Conservation (phyloP, 1,284 basidiomycete genomes). For the Apiotrichum akiyoshidainum region DNA sequence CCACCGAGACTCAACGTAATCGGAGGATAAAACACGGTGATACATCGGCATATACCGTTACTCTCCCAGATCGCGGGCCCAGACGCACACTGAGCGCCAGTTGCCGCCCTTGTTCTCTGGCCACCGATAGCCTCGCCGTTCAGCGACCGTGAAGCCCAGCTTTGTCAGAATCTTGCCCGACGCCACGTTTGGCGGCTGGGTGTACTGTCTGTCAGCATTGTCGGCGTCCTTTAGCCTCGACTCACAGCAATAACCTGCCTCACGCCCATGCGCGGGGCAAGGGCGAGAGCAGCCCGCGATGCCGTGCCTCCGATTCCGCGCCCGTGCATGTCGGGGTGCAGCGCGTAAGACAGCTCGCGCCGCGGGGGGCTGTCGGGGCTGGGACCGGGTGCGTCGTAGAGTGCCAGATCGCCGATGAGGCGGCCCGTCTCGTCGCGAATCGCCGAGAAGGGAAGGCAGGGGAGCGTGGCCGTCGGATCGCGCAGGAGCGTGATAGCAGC, state of each 20-base stretch:
- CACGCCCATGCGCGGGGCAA: neutral
- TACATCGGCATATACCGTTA: too few species aligned
- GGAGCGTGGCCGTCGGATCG: neutral
- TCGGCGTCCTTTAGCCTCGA: too few species aligned
- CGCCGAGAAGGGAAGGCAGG: neutral
- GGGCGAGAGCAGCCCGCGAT: neutral
- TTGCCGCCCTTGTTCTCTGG: conserved; percentile 3
- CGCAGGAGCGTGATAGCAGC: neutral
- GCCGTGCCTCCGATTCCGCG: neutral
- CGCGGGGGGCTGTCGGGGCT: neutral
- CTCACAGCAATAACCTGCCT: neutral
- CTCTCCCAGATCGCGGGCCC: neutral
- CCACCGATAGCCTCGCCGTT: neutral
- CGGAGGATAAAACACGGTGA: too few species aligned
- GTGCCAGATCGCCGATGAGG: neutral
- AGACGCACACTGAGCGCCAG: neutral
- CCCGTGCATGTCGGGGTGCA: conserved; percentile 4
- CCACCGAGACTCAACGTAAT: too few species aligned
- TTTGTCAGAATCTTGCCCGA: neutral
- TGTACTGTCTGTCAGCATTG: neutral
- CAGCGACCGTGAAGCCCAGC: neutral
- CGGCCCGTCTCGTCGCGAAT: neutral
- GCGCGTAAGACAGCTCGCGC: neutral
- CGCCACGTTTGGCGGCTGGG: neutral
- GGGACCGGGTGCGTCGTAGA: neutral